A percentile compares a stretch with the other conserved stretches of the same genome.
These are phyloP conservation scores for Candida morakotiae DNA, from an alignment of 805 yeast species.

Conservation along the genomic window DNA sequence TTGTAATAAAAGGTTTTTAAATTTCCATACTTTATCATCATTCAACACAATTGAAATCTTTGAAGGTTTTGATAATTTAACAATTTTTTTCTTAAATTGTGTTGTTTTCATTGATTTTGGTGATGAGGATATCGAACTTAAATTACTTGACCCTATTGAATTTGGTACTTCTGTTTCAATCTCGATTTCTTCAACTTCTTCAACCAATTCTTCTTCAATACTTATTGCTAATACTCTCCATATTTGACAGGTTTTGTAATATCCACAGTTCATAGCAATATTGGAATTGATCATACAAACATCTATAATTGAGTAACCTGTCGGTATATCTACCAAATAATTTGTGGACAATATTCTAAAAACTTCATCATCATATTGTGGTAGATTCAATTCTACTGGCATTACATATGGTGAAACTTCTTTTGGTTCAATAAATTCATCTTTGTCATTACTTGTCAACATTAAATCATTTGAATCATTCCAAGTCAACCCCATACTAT, in stretches of 20 bases:
- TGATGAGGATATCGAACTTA: slow-evolving; percentile 13
- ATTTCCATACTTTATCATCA: slow-evolving; percentile 51
- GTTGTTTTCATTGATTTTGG: slow-evolving; percentile 5
- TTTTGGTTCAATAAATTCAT: slow-evolving; percentile 40
- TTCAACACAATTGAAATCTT: slow-evolving; percentile 2
- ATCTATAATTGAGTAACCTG: slow-evolving; percentile 47
- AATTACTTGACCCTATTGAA: neutral
- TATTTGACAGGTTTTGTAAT: slow-evolving; percentile 54
- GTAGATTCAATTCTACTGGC: slow-evolving; percentile 40
- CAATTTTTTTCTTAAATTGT: neutral
- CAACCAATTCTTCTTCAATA: slow-evolving; percentile 5
- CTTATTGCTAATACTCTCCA: slow-evolving; percentile 58
- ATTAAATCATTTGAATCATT: slow-evolving; percentile 46
- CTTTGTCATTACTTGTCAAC: slow-evolving; percentile 48
- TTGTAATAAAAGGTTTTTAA: slow-evolving; percentile 44
- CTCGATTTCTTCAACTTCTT: slow-evolving; percentile 6
- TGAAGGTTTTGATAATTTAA: slow-evolving; percentile 1
- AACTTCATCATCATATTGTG: slow-evolving; percentile 37
- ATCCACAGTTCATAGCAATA: slow-evolving; percentile 48
- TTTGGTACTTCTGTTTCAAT: slow-evolving; percentile 16
- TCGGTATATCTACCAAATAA: slow-evolving; percentile 45
- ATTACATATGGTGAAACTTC: slow-evolving; percentile 31
- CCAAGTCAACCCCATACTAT: slow-evolving; percentile 57
- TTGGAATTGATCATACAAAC: slow-evolving; percentile 57
- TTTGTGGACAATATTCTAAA: slow-evolving; percentile 48